Conservation (phyloP, 306 rosid species). For the Vigna radiata region DNA sequence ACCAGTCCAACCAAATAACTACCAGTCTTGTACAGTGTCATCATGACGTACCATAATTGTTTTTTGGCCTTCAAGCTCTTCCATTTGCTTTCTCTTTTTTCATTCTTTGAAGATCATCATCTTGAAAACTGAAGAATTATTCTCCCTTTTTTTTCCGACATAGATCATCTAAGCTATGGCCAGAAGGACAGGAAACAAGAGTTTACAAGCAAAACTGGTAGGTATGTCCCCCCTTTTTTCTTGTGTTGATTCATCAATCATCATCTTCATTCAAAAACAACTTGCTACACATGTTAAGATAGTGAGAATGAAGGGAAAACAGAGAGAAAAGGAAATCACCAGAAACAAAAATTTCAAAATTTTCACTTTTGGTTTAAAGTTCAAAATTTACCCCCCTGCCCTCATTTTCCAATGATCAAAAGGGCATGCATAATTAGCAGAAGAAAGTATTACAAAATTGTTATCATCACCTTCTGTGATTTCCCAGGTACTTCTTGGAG, state of each 20-base stretch:
- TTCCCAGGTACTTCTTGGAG: slow-evolving; percentile 83
- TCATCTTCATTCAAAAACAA: slow-evolving; percentile 6
- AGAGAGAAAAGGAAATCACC: not conserved
- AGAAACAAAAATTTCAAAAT: not conserved
- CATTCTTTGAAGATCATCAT: slow-evolving; percentile 25
- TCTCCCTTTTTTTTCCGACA: not conserved
- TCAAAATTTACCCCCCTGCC: not conserved
- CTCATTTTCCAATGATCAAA: not conserved
- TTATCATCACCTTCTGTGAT: slow-evolving; percentile 4
- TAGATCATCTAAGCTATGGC: slow-evolving; percentile 56
- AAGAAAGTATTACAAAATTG: not conserved
- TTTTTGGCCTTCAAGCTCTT: slow-evolving; percentile 25
- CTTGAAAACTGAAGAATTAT: not conserved
- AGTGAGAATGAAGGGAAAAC: not conserved
- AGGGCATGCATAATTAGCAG: not conserved
- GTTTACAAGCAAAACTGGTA: slow-evolving; percentile 93
- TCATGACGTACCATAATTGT: not conserved
- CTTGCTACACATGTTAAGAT: not conserved
- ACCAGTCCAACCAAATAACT: slow-evolving; percentile 75
- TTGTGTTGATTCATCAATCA: slow-evolving; percentile 4
- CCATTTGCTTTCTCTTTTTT: slow-evolving; percentile 32
- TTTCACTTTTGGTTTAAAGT: not conserved
- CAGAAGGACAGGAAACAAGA: slow-evolving; percentile 70
- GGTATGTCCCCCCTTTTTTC: slow-evolving; percentile 65
- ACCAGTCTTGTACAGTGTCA: slow-evolving; percentile 56